Percentiles rank a stretch among this genome's conserved stretches.
These are phyloP conservation scores for Aphanomyces euteiches DNA, from an alignment of 352 stramenopile genomes.

Conservation along the genomic window DNA sequence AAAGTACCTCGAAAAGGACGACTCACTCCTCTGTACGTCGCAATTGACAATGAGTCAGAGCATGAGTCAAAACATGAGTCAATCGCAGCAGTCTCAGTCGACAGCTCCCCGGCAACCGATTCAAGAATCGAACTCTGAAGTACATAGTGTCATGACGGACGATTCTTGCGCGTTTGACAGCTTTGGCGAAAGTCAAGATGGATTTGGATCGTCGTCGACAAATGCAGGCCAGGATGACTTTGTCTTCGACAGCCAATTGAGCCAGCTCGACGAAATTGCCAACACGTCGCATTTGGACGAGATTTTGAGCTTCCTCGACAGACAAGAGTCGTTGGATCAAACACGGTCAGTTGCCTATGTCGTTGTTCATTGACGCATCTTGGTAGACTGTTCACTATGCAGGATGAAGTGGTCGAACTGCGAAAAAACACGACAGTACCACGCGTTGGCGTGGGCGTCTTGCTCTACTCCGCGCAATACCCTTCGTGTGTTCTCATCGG, in stretches of 20 bases:
- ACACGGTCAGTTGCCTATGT: conserved; percentile 40
- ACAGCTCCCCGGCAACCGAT: conserved; percentile 6
- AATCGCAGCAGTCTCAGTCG: conserved; percentile 43
- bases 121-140: conserved; percentile 18
- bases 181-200: conserved; percentile 20
- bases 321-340: conserved; percentile 62
- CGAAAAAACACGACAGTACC: conserved; percentile 55
- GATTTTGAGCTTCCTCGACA: conserved; percentile 81
- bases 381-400: conserved; percentile 46
- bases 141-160: conserved; percentile 1
- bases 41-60: conserved; percentile 50
- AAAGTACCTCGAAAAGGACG: conserved; percentile 84
- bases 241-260: conserved; percentile 62
- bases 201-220: conserved; percentile 4
- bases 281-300: conserved; percentile 80
- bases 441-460: conserved; percentile 70
- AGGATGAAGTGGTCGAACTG: conserved; percentile 60
- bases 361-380: conserved; percentile 7
- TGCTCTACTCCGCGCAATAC: conserved; percentile 62
- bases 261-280: conserved; percentile 78
- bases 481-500: conserved; percentile 70
- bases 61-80: not conserved
- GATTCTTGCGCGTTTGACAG: not conserved
- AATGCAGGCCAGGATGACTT: conserved; percentile 34
- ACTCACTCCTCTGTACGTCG: conserved; percentile 69